Conservation (phyloP, 148 eudicot species). For the Vaccinium corymbosum region DNA sequence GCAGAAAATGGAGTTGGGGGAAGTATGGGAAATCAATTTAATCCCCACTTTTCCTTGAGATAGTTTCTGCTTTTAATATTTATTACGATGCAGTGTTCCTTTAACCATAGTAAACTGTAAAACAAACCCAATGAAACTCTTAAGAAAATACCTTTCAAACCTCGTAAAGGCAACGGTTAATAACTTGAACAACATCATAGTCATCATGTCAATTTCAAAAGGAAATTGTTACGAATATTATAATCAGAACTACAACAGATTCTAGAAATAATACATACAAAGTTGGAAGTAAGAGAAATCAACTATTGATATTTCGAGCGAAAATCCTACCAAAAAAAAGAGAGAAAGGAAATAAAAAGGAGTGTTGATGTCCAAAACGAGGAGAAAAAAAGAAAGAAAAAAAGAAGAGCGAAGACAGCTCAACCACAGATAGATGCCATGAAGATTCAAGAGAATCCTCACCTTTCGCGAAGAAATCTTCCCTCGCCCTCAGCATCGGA, state of each 20-base stretch:
- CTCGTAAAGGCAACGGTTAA: neutral
- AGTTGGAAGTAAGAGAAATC: neutral
- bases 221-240: neutral
- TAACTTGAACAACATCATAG: no score
- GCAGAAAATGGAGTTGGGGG: neutral
- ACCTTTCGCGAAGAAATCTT: slow-evolving; percentile 51
- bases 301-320: neutral
- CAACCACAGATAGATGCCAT: neutral
- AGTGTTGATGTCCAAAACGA: neutral
- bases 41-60: neutral
- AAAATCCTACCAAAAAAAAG: neutral
- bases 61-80: slow-evolving; percentile 8
- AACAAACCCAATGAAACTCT: no score
- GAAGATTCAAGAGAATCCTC: slow-evolving; percentile 16
- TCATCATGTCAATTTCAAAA: neutral
- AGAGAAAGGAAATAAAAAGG: neutral
- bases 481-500: slow-evolving; percentile 38
- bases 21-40: slow-evolving; percentile 1
- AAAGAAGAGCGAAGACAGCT: slow-evolving; percentile 2
- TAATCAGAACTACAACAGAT: neutral
- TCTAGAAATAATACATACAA: neutral
- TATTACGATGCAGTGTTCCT: neutral
- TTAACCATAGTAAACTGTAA: neutral
- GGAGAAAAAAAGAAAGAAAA: neutral
- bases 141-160: slow-evolving; percentile 1